Evolutionary conservation across 225 moss, liverwort and hornwort genomes (phyloP), one percentile per base, ranked within the genome.

Genomic region (Marchantia polymorpha): DNA sequence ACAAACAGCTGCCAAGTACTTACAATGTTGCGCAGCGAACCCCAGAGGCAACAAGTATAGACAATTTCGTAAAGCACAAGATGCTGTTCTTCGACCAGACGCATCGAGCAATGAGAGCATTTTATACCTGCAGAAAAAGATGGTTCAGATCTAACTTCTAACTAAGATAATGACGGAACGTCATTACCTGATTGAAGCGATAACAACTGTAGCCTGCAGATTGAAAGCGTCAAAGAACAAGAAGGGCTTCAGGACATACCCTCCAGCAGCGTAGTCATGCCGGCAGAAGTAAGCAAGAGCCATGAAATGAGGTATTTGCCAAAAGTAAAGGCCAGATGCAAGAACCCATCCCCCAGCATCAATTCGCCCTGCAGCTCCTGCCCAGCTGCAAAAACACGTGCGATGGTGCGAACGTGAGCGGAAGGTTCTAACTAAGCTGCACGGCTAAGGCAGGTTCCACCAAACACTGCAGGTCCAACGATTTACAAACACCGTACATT

Each of bases 271-370:
- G 69, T 97, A 97, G 74, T 97, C 94, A 54, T 83, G 82, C 17
- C 94, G 88, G 83, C 93, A 92, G 7, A 94, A 84, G 74, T 85
- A 92, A 20, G 96, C 96, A 31, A 97, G 66, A 12, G 96, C 90
- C 96, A 97, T 97, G 69, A 97, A 97, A 80, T 97, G 96, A 27
- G 96, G 93, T 79, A 97, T 89, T 82, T 97, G 96, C 96, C 94
- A 97, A 52, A 97, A 97, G 50, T 94, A 97, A 8, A 97, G 69
- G 10, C 78, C 87, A 8, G 87, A 88, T 17, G 92, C 94, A 19
- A 93, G 89, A 29, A 97, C 89, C 94, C 94, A 94, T 47, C 91
- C 91, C 17, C 93, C 90, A 3, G 84, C 76, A 60, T 91, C 91
- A 13, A 94, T 66, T 60, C 87, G 88, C 53, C 92, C 90, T 4